phyloP scores from a whole-genome alignment of 1,284 basidiomycete species.

The Heterobasidion irregulare region DNA sequence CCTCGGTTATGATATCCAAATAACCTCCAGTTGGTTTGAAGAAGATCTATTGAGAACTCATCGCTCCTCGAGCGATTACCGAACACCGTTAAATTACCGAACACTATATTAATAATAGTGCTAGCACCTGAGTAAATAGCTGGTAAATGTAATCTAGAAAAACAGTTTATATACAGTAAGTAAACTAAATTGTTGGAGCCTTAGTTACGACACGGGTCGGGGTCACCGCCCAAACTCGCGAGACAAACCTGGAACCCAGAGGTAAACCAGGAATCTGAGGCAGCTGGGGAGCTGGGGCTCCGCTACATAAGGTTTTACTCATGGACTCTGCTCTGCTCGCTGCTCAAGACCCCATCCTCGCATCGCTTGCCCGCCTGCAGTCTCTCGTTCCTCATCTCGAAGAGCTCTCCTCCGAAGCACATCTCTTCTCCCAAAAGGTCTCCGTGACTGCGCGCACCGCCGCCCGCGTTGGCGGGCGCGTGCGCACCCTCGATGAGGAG shows the following conservation, averaged over 20 bases:
- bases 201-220: too few species aligned
- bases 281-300: too few species aligned
- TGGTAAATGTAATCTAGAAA: too few species aligned
- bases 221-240: too few species aligned
- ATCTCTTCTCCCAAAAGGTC: slow-evolving; percentile 48
- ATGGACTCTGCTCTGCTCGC: slow-evolving; percentile 52
- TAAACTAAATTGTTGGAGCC: too few species aligned
- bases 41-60: background rate
- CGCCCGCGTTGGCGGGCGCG: slow-evolving; percentile 83
- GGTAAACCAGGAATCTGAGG: too few species aligned
- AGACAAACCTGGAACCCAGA: too few species aligned
- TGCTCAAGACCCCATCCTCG: slow-evolving; percentile 56
- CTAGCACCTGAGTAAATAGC: too few species aligned
- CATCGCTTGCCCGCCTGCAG: slow-evolving; percentile 57
- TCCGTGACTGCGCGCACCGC: slow-evolving; percentile 74
- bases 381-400: slow-evolving; percentile 59
- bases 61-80: background rate
- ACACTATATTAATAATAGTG: background rate
- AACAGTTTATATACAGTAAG: too few species aligned
- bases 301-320: slow-evolving; percentile 23
- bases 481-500: slow-evolving; percentile 84
- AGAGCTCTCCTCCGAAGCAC: slow-evolving; percentile 54
- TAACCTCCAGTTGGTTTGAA: background rate
- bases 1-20: background rate
- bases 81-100: background rate